Evolutionary conservation across 495 filamentous ascomycete genomes (phyloP).

Genomic region (Astrocystis sublimbata): DNA sequence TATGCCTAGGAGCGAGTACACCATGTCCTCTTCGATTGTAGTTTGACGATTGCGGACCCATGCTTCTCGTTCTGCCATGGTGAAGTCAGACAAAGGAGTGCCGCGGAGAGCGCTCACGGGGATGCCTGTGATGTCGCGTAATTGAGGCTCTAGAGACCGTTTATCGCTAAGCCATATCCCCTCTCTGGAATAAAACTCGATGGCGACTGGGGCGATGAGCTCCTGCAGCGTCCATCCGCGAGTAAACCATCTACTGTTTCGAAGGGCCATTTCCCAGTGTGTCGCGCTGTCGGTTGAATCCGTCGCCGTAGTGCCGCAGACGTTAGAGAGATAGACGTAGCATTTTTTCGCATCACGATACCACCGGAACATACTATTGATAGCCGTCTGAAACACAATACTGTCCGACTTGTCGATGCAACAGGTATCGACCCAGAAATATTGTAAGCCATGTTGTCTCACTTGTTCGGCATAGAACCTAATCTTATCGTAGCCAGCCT

Average conservation of each 20-base stretch:
- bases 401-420: slow-evolving; percentile 8
- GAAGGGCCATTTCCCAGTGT: neutral
- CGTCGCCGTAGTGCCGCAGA: neutral
- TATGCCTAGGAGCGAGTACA: neutral
- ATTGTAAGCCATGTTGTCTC: slow-evolving; percentile 8
- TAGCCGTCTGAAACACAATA: slow-evolving; percentile 19
- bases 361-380: slow-evolving; percentile 40
- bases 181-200: neutral
- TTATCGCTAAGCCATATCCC: neutral
- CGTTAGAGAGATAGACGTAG: slow-evolving; percentile 16
- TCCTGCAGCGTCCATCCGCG: slow-evolving; percentile 1
- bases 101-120: slow-evolving; percentile 3
- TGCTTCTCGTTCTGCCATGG: slow-evolving; percentile 3
- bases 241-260: neutral
- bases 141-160: neutral
- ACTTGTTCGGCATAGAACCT: slow-evolving; percentile 5
- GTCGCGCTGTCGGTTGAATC: neutral
- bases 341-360: slow-evolving; percentile 16
- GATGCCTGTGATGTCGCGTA: slow-evolving; percentile 4
- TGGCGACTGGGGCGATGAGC: neutral
- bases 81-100: slow-evolving; percentile 9
- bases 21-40: neutral
- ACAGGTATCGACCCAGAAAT: slow-evolving; percentile 19
- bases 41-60: neutral
- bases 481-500: slow-evolving; percentile 22